Percentiles rank a stretch among this genome's conserved stretches.
Evolutionary conservation across 73 alveolate species (phyloP).

Genomic region (Tetrahymena malaccensis): DNA sequence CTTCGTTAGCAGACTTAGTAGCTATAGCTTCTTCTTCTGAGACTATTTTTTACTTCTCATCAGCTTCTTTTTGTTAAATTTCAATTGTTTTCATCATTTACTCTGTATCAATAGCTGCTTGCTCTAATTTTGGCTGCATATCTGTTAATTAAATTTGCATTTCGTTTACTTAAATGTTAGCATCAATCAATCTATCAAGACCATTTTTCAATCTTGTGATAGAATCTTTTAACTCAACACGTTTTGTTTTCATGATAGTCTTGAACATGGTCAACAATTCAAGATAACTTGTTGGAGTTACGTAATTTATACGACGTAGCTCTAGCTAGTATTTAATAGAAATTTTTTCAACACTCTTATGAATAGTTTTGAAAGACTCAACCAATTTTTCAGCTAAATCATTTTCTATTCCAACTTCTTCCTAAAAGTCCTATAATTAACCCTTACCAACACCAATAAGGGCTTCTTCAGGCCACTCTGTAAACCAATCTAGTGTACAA

Average conservation of each 20-base stretch:
- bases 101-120: constrained; percentile 83
- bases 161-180: constrained; percentile 81
- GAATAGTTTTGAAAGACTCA: constrained; percentile 65
- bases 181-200: constrained; percentile 77
- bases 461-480: constrained; percentile 97
- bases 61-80: constrained; percentile 76
- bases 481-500: constrained; percentile 97
- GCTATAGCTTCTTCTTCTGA: constrained; percentile 88
- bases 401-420: constrained; percentile 36
- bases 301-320: constrained; percentile 78
- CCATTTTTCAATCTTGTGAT: constrained; percentile 82
- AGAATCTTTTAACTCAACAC: constrained; percentile 63
- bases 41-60: constrained; percentile 56
- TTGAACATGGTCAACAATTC: constrained; percentile 73
- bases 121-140: constrained; percentile 79
- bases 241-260: constrained; percentile 60
- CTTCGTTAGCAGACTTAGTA: constrained; percentile 90
- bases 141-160: constrained; percentile 74
- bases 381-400: constrained; percentile 40
- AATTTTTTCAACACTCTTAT: constrained; percentile 78
- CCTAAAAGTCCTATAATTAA: constrained; percentile 36
- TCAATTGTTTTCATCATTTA: constrained; percentile 75
- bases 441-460: constrained; percentile 58
- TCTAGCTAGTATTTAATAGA: constrained; percentile 71
- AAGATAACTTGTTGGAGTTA: constrained; percentile 86